A percentile compares a stretch with the other conserved stretches of the same genome.
phyloP scores from a whole-genome alignment of 2,329 filamentous ascomycete genomes.

The Diaporthe vaccinii region DNA sequence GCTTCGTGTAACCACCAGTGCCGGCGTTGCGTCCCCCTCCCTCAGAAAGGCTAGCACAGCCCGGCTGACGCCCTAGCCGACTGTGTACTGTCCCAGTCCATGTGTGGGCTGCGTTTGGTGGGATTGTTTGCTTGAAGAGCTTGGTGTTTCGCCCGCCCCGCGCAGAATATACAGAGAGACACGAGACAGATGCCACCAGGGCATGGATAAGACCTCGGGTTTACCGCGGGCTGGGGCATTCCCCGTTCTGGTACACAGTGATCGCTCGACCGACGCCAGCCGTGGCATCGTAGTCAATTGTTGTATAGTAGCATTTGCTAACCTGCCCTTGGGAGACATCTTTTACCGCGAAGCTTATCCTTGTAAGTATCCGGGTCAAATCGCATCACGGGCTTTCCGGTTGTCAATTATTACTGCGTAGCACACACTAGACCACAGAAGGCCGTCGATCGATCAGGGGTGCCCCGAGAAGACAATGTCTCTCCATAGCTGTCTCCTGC shows the following conservation, averaged over 20 bases:
- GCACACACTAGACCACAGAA: background rate
- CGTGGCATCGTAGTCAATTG: background rate
- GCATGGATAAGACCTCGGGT: background rate
- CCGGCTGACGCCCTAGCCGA: conserved; percentile 13
- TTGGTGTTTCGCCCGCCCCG: conserved; percentile 13
- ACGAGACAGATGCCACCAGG: background rate
- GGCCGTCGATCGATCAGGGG: conserved; percentile 14
- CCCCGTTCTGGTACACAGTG: background rate
- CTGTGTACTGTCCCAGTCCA: conserved; percentile 1
- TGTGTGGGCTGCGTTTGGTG: background rate
- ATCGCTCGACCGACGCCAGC: conserved; percentile 14
- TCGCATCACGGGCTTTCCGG: conserved; percentile 5
- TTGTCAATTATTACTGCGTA: background rate
- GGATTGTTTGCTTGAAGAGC: conserved; percentile 15
- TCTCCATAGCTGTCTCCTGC: conserved; percentile 30
- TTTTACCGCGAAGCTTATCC: conserved; percentile 4
- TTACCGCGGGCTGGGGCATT: background rate
- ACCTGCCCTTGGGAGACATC: background rate
- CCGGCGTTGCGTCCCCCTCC: conserved; percentile 28
- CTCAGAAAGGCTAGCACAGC: conserved; percentile 21
- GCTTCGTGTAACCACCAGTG: conserved; percentile 37
- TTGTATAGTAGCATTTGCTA: background rate
- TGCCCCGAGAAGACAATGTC: conserved; percentile 14
- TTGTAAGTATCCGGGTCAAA: background rate
- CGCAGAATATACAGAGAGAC: background rate